Evolutionary conservation across 1,284 basidiomycete species (phyloP).

Genomic region (Trichosporon sp.): DNA sequence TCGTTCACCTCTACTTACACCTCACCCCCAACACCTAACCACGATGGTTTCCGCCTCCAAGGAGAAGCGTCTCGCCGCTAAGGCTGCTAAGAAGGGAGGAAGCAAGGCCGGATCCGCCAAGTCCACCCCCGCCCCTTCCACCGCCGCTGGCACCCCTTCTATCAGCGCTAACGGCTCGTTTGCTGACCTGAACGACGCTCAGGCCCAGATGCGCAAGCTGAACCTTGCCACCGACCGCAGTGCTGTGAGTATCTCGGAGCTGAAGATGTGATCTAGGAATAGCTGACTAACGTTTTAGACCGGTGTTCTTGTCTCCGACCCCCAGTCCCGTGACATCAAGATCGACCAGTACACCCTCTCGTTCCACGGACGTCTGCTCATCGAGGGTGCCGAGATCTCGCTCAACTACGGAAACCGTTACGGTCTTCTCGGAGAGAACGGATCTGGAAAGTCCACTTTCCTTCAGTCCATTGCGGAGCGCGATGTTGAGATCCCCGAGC

Average conservation of each 20-base stretch:
- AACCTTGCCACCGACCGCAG: slow-evolving; percentile 80
- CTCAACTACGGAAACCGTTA: slow-evolving; percentile 93
- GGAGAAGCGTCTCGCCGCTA: slow-evolving; percentile 76
- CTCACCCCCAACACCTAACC: neutral
- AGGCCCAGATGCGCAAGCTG: slow-evolving; percentile 73
- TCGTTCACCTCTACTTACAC: neutral
- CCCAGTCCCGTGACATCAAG: slow-evolving; percentile 91
- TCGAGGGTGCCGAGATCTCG: slow-evolving; percentile 82
- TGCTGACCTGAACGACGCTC: slow-evolving; percentile 52
- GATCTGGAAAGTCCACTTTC: slow-evolving; percentile 77
- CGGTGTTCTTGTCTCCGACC: slow-evolving; percentile 88
- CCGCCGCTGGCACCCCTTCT: slow-evolving; percentile 64
- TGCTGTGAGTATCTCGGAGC: slow-evolving; percentile 40
- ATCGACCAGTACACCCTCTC: slow-evolving; percentile 94
- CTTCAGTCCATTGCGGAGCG: slow-evolving; percentile 68
- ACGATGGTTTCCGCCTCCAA: slow-evolving; percentile 50
- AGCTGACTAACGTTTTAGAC: slow-evolving; percentile 41
- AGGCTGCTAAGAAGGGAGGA: slow-evolving; percentile 76
- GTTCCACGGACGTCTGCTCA: slow-evolving; percentile 90
- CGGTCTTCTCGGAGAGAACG: slow-evolving; percentile 93
- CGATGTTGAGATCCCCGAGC: slow-evolving; percentile 88
- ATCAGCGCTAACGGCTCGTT: slow-evolving; percentile 64
- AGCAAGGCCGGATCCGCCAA: slow-evolving; percentile 32
- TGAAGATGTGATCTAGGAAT: neutral
- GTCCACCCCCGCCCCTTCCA: slow-evolving; percentile 59